Base-by-base conservation (phyloP, 192 early-diverging fungal species). In the Coemansia sp. region DNA sequence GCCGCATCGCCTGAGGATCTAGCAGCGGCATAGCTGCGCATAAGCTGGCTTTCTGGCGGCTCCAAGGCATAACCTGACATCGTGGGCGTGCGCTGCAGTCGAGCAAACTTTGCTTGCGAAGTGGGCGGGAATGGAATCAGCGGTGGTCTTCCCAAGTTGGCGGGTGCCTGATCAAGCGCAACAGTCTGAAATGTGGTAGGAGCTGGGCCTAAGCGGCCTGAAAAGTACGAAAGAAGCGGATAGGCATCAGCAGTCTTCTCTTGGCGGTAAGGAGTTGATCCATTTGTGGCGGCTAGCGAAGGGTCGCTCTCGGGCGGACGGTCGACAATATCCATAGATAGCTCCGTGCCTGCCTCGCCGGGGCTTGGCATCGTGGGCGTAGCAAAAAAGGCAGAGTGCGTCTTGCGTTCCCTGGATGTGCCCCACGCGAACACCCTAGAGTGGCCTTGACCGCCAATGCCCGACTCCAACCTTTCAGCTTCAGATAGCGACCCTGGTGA, bases 321-420 rank as follows among this genome's bases (percentile, higher is more conserved):
- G 50, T 70, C 57, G 23, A 72, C 61, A 38, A 82, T 66, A 19
- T 82, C 79, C 79, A 82, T 82, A 17, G 70, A 70, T 46, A 82
- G 68, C 69, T 82, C 79, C 1, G 79, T 77, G 34, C 79, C 79
- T 14, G 68, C 64, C 41, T 74, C 75, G 5, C 46, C 68, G 2
- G 72, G 72, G 15, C 14, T 27, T 4, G 78, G 78, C 17, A 63
- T 55, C 5, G 51, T 29, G 27, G 51, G 51, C 27, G 25, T 55
- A n/a, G 25, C 51, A 29, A 55, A 55, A 15, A 55, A 55, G 11
- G 51, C 51, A 14, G 51, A 55, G 25, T 55, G 51, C 11, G 51
- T 15, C 51, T 55, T 55, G 27, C 23, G 51, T n/a, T 55, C 51
- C 51, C 51, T 55, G 14, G 6, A n/a, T 25, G 23, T 45, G 46